Evolutionary conservation across 78 protist species (phyloP).

Genomic region (Capsaspora owczarzaki): DNA sequence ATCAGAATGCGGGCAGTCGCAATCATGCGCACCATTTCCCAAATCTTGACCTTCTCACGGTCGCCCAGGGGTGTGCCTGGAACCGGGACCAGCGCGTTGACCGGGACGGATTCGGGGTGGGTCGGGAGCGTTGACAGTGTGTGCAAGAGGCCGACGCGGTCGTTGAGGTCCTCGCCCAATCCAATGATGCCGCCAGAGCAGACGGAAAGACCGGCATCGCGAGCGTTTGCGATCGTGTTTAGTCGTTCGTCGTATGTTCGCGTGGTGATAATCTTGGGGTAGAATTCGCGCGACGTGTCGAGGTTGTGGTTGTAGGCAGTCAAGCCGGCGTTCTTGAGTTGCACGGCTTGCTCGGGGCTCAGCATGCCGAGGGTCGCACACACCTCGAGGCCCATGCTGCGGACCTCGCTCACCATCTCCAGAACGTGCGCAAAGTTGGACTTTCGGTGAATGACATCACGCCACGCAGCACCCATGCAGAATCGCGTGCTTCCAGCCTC

Average conservation of each 20-base stretch:
- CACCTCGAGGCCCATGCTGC: conserved; percentile 52
- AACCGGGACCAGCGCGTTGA: conserved; percentile 61
- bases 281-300: conserved; percentile 55
- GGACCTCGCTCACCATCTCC: conserved; percentile 41
- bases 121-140: conserved; percentile 30
- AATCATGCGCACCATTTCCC: conserved; percentile 52
- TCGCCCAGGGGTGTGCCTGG: conserved; percentile 50
- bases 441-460: conserved; percentile 35
- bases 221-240: conserved; percentile 48
- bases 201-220: conserved; percentile 57
- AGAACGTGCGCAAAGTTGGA: conserved; percentile 33
- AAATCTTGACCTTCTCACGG: neutral
- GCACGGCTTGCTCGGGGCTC: conserved; percentile 36
- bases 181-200: conserved; percentile 73
- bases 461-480: conserved; percentile 77
- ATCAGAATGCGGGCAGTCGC: conserved; percentile 60
- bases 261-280: conserved; percentile 49
- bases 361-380: conserved; percentile 66
- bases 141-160: conserved; percentile 52
- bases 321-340: conserved; percentile 63
- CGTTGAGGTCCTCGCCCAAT: conserved; percentile 43
- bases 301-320: conserved; percentile 73
- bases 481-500: conserved; percentile 56
- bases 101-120: conserved; percentile 66
- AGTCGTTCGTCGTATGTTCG: conserved; percentile 66